Percentiles rank a stretch among this genome's conserved stretches.
These are phyloP conservation scores for Fennellomyces sp. DNA, from an alignment of 371 early-diverging fungal species.

Conservation along the genomic window DNA sequence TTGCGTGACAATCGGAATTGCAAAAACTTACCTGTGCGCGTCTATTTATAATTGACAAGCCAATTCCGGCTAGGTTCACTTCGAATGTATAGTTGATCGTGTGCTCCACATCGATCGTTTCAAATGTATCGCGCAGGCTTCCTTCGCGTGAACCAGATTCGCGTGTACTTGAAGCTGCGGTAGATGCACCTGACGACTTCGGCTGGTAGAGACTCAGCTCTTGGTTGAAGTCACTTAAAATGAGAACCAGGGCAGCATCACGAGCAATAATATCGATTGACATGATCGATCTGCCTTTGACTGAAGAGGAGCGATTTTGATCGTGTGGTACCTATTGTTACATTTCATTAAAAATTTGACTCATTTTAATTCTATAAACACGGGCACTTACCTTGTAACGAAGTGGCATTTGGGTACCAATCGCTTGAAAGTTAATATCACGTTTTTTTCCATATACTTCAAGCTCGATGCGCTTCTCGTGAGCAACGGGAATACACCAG, in stretches of 20 bases:
- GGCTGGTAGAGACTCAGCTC: slow-evolving; percentile 65
- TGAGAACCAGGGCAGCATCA: slow-evolving; percentile 81
- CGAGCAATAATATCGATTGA: slow-evolving; percentile 87
- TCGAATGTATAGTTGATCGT: slow-evolving; percentile 33
- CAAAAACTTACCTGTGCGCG: slow-evolving; percentile 27
- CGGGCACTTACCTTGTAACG: slow-evolving; percentile 71
- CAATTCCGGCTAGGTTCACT: slow-evolving; percentile 62
- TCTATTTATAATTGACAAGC: slow-evolving; percentile 76
- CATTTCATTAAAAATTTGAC: background rate
- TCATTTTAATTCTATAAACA: too few species aligned
- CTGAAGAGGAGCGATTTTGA: background rate
- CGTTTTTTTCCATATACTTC: slow-evolving; percentile 73
- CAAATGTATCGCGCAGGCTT: slow-evolving; percentile 55
- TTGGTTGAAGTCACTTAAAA: slow-evolving; percentile 73
- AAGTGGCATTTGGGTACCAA: slow-evolving; percentile 88
- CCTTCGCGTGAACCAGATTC: slow-evolving; percentile 36
- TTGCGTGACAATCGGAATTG: background rate
- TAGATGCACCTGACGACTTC: slow-evolving; percentile 35
- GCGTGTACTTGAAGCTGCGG: slow-evolving; percentile 27
- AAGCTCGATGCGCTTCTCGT: slow-evolving; percentile 72
- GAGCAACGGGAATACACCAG: slow-evolving; percentile 89
- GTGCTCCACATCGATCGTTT: slow-evolving; percentile 50
- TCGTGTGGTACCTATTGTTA: slow-evolving; percentile 21
- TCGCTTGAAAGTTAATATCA: slow-evolving; percentile 83
- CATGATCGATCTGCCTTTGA: slow-evolving; percentile 45